These are phyloP conservation scores for Malania oleifera DNA, from an alignment of 164 flowering plant species.

Conservation along the genomic window DNA sequence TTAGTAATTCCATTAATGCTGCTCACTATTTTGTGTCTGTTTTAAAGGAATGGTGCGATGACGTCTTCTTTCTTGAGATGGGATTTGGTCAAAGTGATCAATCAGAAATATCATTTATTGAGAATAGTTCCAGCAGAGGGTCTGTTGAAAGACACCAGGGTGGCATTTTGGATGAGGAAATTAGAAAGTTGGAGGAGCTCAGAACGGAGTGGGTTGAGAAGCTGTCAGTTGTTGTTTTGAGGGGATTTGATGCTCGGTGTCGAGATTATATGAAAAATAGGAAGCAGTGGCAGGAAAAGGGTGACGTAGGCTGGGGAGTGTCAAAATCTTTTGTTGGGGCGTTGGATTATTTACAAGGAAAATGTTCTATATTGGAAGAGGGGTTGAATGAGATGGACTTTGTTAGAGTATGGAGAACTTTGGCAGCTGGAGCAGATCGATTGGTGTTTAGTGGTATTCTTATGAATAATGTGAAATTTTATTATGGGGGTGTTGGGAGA, in stretches of 20 bases:
- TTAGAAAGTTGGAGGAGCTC: slow-evolving; percentile 50
- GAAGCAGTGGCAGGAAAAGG: slow-evolving; percentile 87
- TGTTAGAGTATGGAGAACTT: slow-evolving; percentile 69
- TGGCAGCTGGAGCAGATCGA: slow-evolving; percentile 66
- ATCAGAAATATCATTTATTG: slow-evolving; percentile 2
- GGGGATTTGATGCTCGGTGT: slow-evolving; percentile 76
- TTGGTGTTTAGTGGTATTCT: slow-evolving; percentile 54
- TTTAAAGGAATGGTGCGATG: slow-evolving; percentile 77
- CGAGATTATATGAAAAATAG: slow-evolving; percentile 77
- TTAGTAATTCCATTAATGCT: slow-evolving; percentile 66
- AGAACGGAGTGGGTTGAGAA: slow-evolving; percentile 79
- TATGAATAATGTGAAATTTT: slow-evolving; percentile 62
- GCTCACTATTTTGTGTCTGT: slow-evolving; percentile 59
- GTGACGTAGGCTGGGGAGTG: slow-evolving; percentile 56
- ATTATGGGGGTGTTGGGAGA: slow-evolving; percentile 62
- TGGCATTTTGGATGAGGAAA: slow-evolving; percentile 58
- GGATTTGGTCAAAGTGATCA: slow-evolving; percentile 24
- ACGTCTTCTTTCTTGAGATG: slow-evolving; percentile 82
- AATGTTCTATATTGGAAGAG: slow-evolving; percentile 45
- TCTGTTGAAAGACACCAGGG: slow-evolving; percentile 17
- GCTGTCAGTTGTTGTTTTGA: slow-evolving; percentile 63
- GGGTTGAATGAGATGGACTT: slow-evolving; percentile 65
- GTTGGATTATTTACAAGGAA: slow-evolving; percentile 78
- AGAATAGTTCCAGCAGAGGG: slow-evolving; percentile 9
- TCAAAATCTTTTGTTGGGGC: slow-evolving; percentile 64